phyloP scores from a whole-genome alignment of 306 rosid genomes.

The Leucaena leucocephala region DNA sequence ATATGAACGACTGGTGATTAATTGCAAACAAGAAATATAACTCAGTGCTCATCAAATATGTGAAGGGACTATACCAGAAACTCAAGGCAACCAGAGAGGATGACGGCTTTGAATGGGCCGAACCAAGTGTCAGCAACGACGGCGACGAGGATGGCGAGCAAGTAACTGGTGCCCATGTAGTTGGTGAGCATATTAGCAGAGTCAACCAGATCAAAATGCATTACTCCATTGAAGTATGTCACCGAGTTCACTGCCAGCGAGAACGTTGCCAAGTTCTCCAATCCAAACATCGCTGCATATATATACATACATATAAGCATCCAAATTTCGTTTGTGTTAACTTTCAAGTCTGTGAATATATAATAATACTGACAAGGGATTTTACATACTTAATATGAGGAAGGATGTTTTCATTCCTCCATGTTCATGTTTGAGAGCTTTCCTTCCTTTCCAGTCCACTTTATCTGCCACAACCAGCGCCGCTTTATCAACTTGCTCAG shows the following conservation, averaged over 20 bases:
- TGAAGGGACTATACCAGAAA: conserved; percentile 50
- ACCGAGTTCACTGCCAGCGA: conserved; percentile 82
- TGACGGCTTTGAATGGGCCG: conserved; percentile 66
- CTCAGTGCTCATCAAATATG: background rate
- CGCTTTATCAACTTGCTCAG: conserved; percentile 44
- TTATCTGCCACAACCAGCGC: conserved; percentile 60
- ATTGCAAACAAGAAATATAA: too few relatives aligned
- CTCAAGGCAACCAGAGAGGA: conserved; percentile 65
- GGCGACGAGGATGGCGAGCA: conserved; percentile 71
- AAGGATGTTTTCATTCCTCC: conserved; percentile 64
- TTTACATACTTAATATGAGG: conserved; percentile 56
- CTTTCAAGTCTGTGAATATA: background rate
- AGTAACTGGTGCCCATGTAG: conserved; percentile 70
- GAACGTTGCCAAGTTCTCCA: conserved; percentile 71
- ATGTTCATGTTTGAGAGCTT: conserved; percentile 67
- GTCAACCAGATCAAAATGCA: conserved; percentile 76
- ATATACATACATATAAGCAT: background rate
- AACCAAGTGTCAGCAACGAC: conserved; percentile 66
- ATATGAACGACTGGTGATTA: too few relatives aligned
- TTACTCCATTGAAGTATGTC: conserved; percentile 63
- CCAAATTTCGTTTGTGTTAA: background rate
- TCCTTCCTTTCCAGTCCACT: conserved; percentile 95
- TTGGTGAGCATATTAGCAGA: conserved; percentile 86
- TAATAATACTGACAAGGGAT: background rate
- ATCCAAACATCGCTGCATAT: conserved; percentile 56